Conservation (phyloP, 371 early-diverging fungal genomes). For the Conidiobolus incongruus region DNA sequence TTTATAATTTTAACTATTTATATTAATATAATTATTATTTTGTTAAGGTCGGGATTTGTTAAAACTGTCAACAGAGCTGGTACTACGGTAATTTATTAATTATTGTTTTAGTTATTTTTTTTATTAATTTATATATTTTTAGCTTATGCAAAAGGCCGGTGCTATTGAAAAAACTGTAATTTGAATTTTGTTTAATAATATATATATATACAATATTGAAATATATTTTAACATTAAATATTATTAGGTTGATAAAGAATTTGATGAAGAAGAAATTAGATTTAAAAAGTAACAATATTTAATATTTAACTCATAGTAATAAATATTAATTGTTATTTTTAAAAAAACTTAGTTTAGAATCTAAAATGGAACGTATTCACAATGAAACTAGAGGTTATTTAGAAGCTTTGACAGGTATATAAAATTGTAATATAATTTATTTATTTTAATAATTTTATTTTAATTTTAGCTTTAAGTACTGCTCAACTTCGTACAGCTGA, state of each 20-base stretch:
- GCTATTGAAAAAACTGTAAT: slow-evolving; percentile 39
- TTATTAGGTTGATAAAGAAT: slow-evolving; percentile 42
- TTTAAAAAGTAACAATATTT: slow-evolving; percentile 29
- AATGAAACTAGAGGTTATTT: slow-evolving; percentile 88
- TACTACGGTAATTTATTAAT: slow-evolving; percentile 25
- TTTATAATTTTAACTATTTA: too few relatives aligned
- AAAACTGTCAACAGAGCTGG: slow-evolving; percentile 68
- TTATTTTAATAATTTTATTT: background rate
- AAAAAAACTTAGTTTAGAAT: slow-evolving; percentile 37
- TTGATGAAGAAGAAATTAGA: slow-evolving; percentile 65
- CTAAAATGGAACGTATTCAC: slow-evolving; percentile 61
- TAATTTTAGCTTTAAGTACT: slow-evolving; percentile 38
- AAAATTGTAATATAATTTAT: background rate
- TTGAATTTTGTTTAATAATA: background rate
- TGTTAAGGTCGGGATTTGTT: slow-evolving; percentile 67
- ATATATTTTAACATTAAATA: background rate
- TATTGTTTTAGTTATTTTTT: background rate
- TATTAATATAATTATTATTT: too few relatives aligned
- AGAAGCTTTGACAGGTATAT: slow-evolving; percentile 50
- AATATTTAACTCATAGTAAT: background rate
- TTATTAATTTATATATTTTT: background rate
- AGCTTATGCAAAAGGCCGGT: slow-evolving; percentile 49
- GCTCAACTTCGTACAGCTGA: slow-evolving; percentile 64
- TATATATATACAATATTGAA: too few relatives aligned
- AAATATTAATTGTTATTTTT: slow-evolving; percentile 1